Conservation (phyloP, 2,329 filamentous ascomycete genomes). For the Chaetoscypha palmicola region DNA sequence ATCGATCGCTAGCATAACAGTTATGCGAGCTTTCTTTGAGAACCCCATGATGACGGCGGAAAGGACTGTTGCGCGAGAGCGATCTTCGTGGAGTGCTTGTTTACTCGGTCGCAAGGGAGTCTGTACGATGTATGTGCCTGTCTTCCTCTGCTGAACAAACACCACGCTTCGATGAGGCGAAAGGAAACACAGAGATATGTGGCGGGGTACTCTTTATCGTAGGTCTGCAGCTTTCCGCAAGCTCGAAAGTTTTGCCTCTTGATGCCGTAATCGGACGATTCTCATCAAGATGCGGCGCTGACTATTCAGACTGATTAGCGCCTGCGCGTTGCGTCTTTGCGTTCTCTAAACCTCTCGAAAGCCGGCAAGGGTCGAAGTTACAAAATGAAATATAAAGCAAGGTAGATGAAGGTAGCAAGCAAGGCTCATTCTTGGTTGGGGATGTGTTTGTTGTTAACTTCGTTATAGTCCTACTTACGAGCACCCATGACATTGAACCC, state of each 20-base stretch:
- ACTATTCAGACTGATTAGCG: neutral
- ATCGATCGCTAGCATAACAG: conserved; percentile 88
- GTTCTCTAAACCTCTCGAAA: too few species aligned
- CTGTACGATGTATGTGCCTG: neutral
- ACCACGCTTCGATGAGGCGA: too few species aligned
- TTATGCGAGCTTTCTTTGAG: conserved; percentile 88
- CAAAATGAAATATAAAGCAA: too few species aligned
- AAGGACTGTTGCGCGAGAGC: neutral
- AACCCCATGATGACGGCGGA: conserved; percentile 57
- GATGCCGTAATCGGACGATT: neutral
- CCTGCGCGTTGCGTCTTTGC: neutral
- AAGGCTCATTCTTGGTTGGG: too few species aligned
- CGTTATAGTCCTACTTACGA: too few species aligned
- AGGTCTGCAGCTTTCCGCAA: neutral
- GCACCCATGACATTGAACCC: too few species aligned
- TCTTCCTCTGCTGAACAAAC: neutral
- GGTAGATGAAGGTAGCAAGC: too few species aligned
- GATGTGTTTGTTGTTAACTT: too few species aligned
- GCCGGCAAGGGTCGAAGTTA: too few species aligned
- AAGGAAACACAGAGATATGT: too few species aligned
- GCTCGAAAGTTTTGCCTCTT: neutral
- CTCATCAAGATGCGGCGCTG: neutral
- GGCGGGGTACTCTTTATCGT: too few species aligned
- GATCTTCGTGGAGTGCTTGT: neutral
- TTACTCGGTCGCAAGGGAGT: neutral